A percentile compares a stretch with the other conserved stretches of the same genome.
These are phyloP conservation scores for Penicillium waksmanii DNA, from an alignment of 495 filamentous ascomycete genomes.

Conservation along the genomic window DNA sequence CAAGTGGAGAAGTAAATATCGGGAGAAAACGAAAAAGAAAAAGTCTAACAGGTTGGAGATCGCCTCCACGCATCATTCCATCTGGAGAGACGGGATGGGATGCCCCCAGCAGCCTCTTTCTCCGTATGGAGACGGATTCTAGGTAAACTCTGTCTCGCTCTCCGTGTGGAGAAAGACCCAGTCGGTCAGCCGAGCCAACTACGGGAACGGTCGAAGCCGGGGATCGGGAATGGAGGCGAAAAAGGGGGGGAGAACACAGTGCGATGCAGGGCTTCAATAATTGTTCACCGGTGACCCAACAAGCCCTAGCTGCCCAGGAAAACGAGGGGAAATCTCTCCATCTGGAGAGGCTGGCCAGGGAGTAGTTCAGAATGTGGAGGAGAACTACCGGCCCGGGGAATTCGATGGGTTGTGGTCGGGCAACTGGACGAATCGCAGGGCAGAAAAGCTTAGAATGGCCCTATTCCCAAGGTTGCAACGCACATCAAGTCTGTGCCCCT, in stretches of 20 bases:
- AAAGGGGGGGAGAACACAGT: neutral
- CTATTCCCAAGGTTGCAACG: constrained; percentile 8
- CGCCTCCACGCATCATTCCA: constrained; percentile 13
- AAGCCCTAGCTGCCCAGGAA: constrained; percentile 9
- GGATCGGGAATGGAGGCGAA: constrained; percentile 7
- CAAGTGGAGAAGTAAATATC: constrained; percentile 8
- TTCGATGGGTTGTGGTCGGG: constrained; percentile 17
- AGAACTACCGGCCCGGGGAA: constrained; percentile 20
- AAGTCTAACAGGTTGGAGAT: constrained; percentile 19
- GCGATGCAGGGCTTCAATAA: neutral
- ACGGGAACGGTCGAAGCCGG: constrained; percentile 5
- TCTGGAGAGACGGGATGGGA: constrained; percentile 14
- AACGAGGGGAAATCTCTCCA: constrained; percentile 14
- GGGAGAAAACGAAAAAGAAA: constrained; percentile 6
- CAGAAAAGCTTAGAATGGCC: constrained; percentile 17
- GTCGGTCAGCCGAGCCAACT: constrained; percentile 12
- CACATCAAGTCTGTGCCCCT: neutral
- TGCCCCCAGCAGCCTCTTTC: neutral
- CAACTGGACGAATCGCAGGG: constrained; percentile 18
- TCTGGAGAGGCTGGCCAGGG: constrained; percentile 4
- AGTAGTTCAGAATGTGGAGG: constrained; percentile 23
- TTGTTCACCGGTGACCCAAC: constrained; percentile 21
- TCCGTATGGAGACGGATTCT: neutral
- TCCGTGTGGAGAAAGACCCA: constrained; percentile 12
- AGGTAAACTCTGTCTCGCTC: neutral